These are phyloP conservation scores for Crepidotus variabilis DNA, from an alignment of 768 basidiomycete genomes.

Conservation along the genomic window DNA sequence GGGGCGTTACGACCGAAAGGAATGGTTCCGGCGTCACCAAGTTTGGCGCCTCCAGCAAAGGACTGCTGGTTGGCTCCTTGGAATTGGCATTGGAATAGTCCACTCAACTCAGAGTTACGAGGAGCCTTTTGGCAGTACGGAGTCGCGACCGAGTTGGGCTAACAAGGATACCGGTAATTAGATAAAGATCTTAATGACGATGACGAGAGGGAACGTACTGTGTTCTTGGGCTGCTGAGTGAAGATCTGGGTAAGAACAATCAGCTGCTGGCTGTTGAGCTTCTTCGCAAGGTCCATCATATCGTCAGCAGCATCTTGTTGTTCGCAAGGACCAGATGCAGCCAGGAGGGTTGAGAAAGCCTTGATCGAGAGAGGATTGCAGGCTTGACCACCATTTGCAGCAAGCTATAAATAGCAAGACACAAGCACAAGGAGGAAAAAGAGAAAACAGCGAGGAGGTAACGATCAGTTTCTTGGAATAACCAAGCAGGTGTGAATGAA, in stretches of 20 bases:
- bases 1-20: constrained; percentile 36
- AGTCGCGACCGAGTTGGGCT: constrained; percentile 43
- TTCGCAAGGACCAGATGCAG: constrained; percentile 47
- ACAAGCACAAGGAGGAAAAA: neutral
- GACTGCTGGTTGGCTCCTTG: constrained; percentile 34
- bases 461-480: neutral
- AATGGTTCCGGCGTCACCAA: constrained; percentile 34
- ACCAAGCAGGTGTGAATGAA: neutral
- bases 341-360: constrained; percentile 58
- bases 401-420: constrained; percentile 27
- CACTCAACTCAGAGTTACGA: constrained; percentile 43
- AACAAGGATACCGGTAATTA: neutral
- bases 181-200: constrained; percentile 18
- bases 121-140: constrained; percentile 50
- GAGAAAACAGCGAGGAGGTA: neutral
- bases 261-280: constrained; percentile 39
- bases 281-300: constrained; percentile 45
- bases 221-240: constrained; percentile 48
- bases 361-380: constrained; percentile 57
- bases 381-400: constrained; percentile 51
- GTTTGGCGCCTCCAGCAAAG: constrained; percentile 35
- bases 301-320: constrained; percentile 54
- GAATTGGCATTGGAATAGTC: constrained; percentile 54
- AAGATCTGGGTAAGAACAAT: constrained; percentile 43
- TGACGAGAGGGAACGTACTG: constrained; percentile 28